phyloP scores from a whole-genome alignment of 202 grass and related monocot genomes.

The Zoysia matrella region DNA sequence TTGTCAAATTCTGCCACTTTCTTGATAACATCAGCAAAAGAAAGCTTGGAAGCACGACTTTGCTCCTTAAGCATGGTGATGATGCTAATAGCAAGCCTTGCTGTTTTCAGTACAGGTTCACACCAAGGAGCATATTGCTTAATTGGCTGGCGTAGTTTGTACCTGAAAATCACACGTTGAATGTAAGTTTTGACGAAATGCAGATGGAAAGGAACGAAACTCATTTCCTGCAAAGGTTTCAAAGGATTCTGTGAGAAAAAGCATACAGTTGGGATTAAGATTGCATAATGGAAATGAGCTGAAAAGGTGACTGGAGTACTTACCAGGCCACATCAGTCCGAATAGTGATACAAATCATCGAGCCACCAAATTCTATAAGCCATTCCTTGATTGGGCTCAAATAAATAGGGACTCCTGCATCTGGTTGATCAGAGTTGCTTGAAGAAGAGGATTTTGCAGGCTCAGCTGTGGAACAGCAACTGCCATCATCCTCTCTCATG shows the following conservation, averaged over 20 bases:
- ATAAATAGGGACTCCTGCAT: slow-evolving; percentile 87
- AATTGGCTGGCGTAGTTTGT: slow-evolving; percentile 83
- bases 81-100: slow-evolving; percentile 81
- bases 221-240: background rate
- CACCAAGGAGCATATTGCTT: slow-evolving; percentile 95
- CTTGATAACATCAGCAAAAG: slow-evolving; percentile 85
- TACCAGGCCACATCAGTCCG: slow-evolving; percentile 96
- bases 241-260: slow-evolving; percentile 27
- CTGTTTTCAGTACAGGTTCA: slow-evolving; percentile 91
- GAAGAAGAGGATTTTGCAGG: slow-evolving; percentile 50
- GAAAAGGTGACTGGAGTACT: slow-evolving; percentile 16
- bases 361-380: slow-evolving; percentile 95
- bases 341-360: slow-evolving; percentile 94
- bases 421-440: slow-evolving; percentile 47
- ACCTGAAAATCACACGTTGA: slow-evolving; percentile 70
- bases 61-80: slow-evolving; percentile 95
- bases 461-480: slow-evolving; percentile 76
- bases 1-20: slow-evolving; percentile 84
- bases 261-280: slow-evolving; percentile 12
- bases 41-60: slow-evolving; percentile 90
- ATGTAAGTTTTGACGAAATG: slow-evolving; percentile 29
- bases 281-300: slow-evolving; percentile 16
- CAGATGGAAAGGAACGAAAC: slow-evolving; percentile 25
- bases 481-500: slow-evolving; percentile 97
- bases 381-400: slow-evolving; percentile 96